Conservation (phyloP, 192 early-diverging fungal genomes). For the Mortierella hygrophila region DNA sequence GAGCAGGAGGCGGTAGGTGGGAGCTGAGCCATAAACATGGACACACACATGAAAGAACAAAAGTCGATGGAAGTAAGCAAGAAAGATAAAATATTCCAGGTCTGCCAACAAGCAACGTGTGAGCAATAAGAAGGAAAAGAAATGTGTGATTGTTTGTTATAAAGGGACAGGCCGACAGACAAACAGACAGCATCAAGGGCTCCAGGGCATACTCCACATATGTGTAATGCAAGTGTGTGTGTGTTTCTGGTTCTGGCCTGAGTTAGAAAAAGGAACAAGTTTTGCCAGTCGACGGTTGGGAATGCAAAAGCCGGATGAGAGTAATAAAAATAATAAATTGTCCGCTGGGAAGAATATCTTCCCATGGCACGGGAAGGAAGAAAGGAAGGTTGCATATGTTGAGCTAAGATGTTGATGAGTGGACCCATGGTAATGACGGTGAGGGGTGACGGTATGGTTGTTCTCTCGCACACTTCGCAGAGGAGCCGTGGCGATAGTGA, state of each 20-base stretch:
- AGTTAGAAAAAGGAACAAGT: neutral
- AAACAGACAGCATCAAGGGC: neutral
- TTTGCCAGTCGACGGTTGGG: neutral
- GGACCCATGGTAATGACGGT: neutral
- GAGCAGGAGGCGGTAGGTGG: neutral
- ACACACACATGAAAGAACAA: neutral
- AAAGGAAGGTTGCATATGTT: neutral
- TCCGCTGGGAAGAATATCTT: conserved; percentile 6
- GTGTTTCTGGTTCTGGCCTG: conserved; percentile 5
- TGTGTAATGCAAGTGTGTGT: neutral
- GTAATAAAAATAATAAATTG: neutral
- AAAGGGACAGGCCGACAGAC: neutral
- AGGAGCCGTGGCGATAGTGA: neutral
- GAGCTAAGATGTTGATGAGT: neutral
- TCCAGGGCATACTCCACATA: neutral
- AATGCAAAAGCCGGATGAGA: neutral
- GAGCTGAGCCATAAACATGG: neutral
- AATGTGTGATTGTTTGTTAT: neutral
- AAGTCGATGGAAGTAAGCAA: neutral
- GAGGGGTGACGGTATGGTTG: neutral
- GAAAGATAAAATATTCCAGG: neutral
- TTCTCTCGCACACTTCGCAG: neutral
- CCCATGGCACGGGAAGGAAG: conserved; percentile 2
- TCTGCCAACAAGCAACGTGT: too few species aligned
- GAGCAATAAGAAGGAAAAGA: too few species aligned